A percentile compares a stretch with the other conserved stretches of the same genome.
These are phyloP conservation scores for Phytopythium helicoides DNA, from an alignment of 352 stramenopile genomes.

Conservation along the genomic window DNA sequence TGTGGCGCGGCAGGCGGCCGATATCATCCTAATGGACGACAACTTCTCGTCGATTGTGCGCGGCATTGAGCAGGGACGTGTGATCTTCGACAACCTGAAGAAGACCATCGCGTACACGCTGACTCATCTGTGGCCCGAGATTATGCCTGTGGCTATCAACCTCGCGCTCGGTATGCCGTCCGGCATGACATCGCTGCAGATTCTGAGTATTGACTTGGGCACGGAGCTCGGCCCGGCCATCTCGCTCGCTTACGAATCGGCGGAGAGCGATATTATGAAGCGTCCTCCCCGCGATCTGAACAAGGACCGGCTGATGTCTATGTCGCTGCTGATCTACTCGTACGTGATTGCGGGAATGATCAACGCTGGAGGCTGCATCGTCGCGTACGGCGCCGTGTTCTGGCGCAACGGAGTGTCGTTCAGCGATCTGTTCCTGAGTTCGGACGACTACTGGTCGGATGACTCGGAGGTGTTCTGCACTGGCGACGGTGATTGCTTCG, in stretches of 20 bases:
- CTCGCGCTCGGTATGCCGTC: conserved; percentile 81
- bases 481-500: conserved; percentile 24
- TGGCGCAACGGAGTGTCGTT: conserved; percentile 39
- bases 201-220: conserved; percentile 86
- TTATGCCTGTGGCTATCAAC: conserved; percentile 57
- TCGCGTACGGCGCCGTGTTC: conserved; percentile 31
- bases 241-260: conserved; percentile 84
- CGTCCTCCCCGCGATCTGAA: conserved; percentile 62
- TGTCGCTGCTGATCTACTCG: conserved; percentile 74
- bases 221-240: conserved; percentile 90
- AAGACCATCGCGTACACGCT: conserved; percentile 92
- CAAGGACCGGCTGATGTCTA: conserved; percentile 76
- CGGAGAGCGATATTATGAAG: conserved; percentile 80
- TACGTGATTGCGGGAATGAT: conserved; percentile 86
- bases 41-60: conserved; percentile 94
- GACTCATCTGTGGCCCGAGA: conserved; percentile 83
- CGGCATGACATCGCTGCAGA: conserved; percentile 85
- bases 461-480: conserved; percentile 22
- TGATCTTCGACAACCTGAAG: conserved; percentile 90
- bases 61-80: conserved; percentile 46
- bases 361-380: conserved; percentile 49
- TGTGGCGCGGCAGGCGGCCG: conserved; percentile 90
- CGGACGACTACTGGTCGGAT: conserved; percentile 26
- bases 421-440: conserved; percentile 34
- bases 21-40: conserved; percentile 96